Percentiles rank a stretch among this genome's conserved stretches.
These are phyloP conservation scores for Jatropha curcas DNA, from an alignment of 345 rosid species.

Conservation along the genomic window DNA sequence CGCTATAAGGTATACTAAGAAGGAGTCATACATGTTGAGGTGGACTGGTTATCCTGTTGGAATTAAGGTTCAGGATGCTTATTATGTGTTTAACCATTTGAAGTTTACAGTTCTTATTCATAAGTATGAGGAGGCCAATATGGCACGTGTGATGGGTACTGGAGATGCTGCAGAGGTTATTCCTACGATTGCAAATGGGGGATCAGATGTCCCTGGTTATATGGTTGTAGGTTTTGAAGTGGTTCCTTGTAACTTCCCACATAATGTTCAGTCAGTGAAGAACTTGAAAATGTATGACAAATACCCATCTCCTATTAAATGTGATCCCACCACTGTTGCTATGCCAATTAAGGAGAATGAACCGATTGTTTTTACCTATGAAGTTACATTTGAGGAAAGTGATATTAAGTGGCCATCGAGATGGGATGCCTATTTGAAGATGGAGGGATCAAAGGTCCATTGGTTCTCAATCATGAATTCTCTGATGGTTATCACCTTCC, in stretches of 20 bases:
- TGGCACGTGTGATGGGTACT: conserved; percentile 82
- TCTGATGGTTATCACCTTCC: conserved; percentile 83
- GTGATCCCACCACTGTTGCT: conserved; percentile 66
- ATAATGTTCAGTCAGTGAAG: conserved; percentile 54
- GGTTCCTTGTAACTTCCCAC: conserved; percentile 69
- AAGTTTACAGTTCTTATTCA: conserved; percentile 85
- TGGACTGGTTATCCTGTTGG: conserved; percentile 92
- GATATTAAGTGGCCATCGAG: conserved; percentile 93
- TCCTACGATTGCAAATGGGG: conserved; percentile 43
- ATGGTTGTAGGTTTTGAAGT: conserved; percentile 93
- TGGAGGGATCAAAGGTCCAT: conserved; percentile 87
- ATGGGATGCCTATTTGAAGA: conserved; percentile 82
- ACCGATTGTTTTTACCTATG: conserved; percentile 70
- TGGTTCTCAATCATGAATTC: conserved; percentile 86
- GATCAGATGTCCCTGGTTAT: conserved; percentile 56
- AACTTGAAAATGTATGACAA: conserved; percentile 55
- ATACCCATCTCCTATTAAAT: conserved; percentile 61
- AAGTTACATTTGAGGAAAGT: conserved; percentile 67
- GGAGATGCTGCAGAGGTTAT: conserved; percentile 81
- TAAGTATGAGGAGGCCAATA: conserved; percentile 75
- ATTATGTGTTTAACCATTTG: conserved; percentile 83
- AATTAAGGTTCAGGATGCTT: conserved; percentile 63
- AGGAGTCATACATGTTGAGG: conserved; percentile 57
- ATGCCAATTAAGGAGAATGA: conserved; percentile 74
- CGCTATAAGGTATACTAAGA: conserved; percentile 70